These are phyloP conservation scores for Asterella californica DNA, from an alignment of 225 moss, liverwort and hornwort species.

Conservation along the genomic window DNA sequence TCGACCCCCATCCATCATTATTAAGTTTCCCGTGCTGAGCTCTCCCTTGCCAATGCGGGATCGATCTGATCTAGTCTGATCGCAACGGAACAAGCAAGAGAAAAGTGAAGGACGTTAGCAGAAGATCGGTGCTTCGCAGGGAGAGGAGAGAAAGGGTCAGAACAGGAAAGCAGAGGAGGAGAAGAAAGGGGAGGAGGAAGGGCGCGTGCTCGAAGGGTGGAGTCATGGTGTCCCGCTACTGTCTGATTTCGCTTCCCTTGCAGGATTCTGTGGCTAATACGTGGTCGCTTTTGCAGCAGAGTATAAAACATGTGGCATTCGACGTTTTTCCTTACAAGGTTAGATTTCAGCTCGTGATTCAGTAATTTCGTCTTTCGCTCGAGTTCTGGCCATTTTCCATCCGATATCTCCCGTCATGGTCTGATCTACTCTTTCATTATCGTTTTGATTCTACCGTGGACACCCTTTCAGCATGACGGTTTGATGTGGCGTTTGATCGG, in stretches of 20 bases:
- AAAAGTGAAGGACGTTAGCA: background rate
- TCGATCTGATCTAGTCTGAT: conserved; percentile 2
- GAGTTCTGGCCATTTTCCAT: background rate
- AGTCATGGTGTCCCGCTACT: conserved; percentile 80
- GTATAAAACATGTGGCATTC: conserved; percentile 69
- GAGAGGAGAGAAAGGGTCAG: background rate
- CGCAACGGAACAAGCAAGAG: background rate
- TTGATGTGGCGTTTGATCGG: conserved; percentile 20
- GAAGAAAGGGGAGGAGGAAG: background rate
- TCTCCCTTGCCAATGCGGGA: background rate
- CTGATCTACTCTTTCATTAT: conserved; percentile 6
- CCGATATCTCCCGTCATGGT: background rate
- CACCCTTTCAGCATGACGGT: conserved; percentile 7
- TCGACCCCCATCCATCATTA: background rate
- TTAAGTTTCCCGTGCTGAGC: too few species aligned
- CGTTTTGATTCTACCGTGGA: conserved; percentile 1
- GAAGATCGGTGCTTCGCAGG: conserved; percentile 8
- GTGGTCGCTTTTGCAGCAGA: conserved; percentile 62
- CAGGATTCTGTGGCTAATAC: conserved; percentile 63
- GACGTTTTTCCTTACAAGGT: conserved; percentile 86
- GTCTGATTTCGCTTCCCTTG: conserved; percentile 74
- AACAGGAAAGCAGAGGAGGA: background rate
- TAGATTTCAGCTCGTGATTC: conserved; percentile 14
- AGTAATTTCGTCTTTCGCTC: background rate
- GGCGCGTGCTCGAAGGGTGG: conserved; percentile 1